Base-by-base conservation (phyloP, 2,329 filamentous ascomycete species). In the Teratosphaeria pseudoeucalypti region DNA sequence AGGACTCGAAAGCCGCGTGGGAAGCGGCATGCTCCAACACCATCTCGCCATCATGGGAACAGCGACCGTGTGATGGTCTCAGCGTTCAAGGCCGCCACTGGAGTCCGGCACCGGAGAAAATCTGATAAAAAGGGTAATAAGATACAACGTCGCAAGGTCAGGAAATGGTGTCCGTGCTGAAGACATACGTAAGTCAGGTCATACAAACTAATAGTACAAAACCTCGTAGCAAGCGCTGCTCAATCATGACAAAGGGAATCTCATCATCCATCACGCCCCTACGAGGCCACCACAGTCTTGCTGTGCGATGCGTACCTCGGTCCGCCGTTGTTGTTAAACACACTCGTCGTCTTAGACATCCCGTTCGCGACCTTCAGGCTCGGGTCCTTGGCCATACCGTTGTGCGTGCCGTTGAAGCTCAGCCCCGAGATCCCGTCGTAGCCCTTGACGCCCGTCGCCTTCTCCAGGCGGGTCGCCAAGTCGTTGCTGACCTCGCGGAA, bases 401-500 rank as follows among this genome's bases (percentile, higher is more conserved):
- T 86, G 68, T 85, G 81, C 0, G 79, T 82, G 2, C 84, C 83
- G 55, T 84, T 85, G 70, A 86, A 86, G 10, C 70, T 68, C 65
- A 86, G 65, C 2, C 76, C 74, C 3, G 77, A 69, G 54, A 86
- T 85, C 0, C 82, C 81, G 23, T 77, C 75, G 60, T 86, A 85
- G 0, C 83, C 83, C 73, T 83, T 80, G 16, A 85, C 75, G 0
- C 84, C 83, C 2, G 82, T 85, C 0, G 82, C 82, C 76, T 85
- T 85, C 76, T 86, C 84, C 0, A 86, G 68, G 0, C 83, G 74
- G 10, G 73, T 68, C 0, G 83, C 84, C 32, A 86, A 73, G 56
- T 86, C 83, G 0, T 80, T 75, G 6, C 79, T 80, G 0, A 86
- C 83, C 67, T 86, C 83, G 1, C 83, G 76, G 77, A 86, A 86